Evolutionary conservation across 192 early-diverging fungal species (phyloP), one percentile per base, ranked within the genome.

Genomic region (Umbelopsis sp.): DNA sequence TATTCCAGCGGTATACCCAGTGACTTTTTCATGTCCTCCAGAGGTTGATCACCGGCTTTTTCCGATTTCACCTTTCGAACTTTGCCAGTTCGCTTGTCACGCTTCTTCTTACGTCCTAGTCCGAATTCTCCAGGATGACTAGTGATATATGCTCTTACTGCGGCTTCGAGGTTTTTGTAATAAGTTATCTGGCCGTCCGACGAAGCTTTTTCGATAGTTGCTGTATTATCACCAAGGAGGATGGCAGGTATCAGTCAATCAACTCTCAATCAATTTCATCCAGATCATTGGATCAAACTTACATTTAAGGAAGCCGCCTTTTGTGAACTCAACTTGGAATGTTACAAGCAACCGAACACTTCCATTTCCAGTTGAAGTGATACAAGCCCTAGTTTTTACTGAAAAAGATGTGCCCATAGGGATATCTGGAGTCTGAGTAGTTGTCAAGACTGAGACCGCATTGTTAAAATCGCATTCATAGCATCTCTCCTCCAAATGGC

Each of bases 381-480:
- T 85, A 71, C 87, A 88, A n/a, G 79, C 82, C 1, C 83, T 74
- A 25, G 79, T 82, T 26, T 88, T 88, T 38, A 86, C 81, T 20
- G 69, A 77, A 52, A 88, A 88, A 14, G 77, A 76, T n/a, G 70
- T 72, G 62, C 87, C 87, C 51, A 83, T 81, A 11, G 87, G 87
- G 0, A 88, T 85, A 70, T 88, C 85, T 16, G 87, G 87, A 11
- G 87, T 88, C 25, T 81, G 78, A 0, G 87, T 85, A 11, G 80
- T 83, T 0, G 83, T 85, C 1, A 84, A 69, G n/a, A 74, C 78
- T 0, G 82, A 81, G 16, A 86, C 71, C 52, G 82, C 82, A 16
- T 82, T 70, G 25, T 83, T 72, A 71, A 79, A 77, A 73, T 88
- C 83, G 54, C 79, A 73, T 71, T 81, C 68, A 24, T 77, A 52